Conservation (phyloP, 805 yeast species). For the Lachancea lanzarotensis region DNA sequence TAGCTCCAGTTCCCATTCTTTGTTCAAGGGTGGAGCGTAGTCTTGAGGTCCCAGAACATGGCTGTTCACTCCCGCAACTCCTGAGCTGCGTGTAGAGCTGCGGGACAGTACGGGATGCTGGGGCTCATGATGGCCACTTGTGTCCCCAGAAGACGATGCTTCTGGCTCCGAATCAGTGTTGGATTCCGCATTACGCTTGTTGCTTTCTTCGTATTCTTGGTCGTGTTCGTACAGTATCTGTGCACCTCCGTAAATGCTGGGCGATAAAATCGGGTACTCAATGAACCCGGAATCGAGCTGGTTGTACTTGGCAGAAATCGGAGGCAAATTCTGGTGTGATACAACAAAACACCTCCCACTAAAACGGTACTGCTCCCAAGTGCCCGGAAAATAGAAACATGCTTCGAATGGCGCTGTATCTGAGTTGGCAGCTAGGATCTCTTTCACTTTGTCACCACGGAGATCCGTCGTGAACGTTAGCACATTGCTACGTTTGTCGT, state of each 20-base stretch:
- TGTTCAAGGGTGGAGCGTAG: constrained; percentile 42
- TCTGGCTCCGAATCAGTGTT: background rate
- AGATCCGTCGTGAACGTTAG: constrained; percentile 66
- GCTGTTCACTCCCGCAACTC: background rate
- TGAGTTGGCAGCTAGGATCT: constrained; percentile 31
- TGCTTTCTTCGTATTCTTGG: constrained; percentile 8
- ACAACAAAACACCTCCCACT: constrained; percentile 56
- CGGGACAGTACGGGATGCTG: constrained; percentile 5
- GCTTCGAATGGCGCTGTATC: constrained; percentile 59
- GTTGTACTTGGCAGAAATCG: constrained; percentile 2
- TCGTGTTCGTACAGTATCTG: constrained; percentile 15
- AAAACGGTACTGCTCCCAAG: constrained; percentile 65
- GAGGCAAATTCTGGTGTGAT: constrained; percentile 18
- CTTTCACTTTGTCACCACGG: constrained; percentile 57
- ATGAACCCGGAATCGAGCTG: constrained; percentile 1
- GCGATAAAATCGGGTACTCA: constrained; percentile 30
- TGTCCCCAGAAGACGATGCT: background rate
- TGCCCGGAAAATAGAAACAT: constrained; percentile 60
- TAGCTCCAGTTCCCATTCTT: constrained; percentile 66
- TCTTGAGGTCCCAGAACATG: constrained; percentile 11
- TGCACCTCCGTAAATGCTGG: constrained; percentile 20
- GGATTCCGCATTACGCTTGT: background rate
- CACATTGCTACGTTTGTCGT: constrained; percentile 59
- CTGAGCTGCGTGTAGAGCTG: constrained; percentile 4
- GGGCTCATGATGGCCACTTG: background rate